Conservation (phyloP, 148 eudicot genomes). For the Arbutus unedo region DNA sequence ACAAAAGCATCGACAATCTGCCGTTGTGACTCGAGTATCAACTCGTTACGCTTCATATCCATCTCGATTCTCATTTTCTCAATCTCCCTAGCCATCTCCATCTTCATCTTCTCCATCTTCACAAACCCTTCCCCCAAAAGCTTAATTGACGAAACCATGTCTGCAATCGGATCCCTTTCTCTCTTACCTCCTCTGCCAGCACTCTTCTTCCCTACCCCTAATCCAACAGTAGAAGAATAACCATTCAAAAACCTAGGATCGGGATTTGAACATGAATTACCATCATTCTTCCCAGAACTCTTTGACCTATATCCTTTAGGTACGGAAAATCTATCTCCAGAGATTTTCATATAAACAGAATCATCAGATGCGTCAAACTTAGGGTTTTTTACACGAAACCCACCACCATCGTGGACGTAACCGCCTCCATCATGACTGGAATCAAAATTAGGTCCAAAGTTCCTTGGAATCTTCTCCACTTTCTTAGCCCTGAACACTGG, state of each 20-base stretch:
- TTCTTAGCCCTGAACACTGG: constrained; percentile 19
- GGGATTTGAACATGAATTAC: constrained; percentile 13
- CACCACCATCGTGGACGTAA: background rate
- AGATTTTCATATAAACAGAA: constrained; percentile 15
- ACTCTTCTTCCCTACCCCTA: constrained; percentile 18
- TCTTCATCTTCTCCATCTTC: constrained; percentile 79
- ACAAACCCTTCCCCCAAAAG: constrained; percentile 73
- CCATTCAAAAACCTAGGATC: constrained; percentile 22
- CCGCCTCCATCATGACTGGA: constrained; percentile 8
- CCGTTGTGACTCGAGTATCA: constrained; percentile 81
- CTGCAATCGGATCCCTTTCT: constrained; percentile 28
- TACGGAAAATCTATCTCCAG: constrained; percentile 12
- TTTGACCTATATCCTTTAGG: constrained; percentile 17
- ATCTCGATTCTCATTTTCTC: constrained; percentile 72
- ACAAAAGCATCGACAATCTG: constrained; percentile 66
- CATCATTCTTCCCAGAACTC: constrained; percentile 1
- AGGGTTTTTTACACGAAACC: constrained; percentile 18
- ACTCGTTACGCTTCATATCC: constrained; percentile 76
- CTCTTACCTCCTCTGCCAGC: constrained; percentile 29
- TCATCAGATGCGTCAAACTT: constrained; percentile 17
- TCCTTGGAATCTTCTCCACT: constrained; percentile 15
- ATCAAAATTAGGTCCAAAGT: constrained; percentile 7
- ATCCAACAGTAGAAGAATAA: constrained; percentile 2
- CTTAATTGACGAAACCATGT: constrained; percentile 56
- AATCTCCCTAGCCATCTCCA: constrained; percentile 64